Evolutionary conservation across 805 yeast species (phyloP).

Genomic region (Candida xiaguanensis): DNA sequence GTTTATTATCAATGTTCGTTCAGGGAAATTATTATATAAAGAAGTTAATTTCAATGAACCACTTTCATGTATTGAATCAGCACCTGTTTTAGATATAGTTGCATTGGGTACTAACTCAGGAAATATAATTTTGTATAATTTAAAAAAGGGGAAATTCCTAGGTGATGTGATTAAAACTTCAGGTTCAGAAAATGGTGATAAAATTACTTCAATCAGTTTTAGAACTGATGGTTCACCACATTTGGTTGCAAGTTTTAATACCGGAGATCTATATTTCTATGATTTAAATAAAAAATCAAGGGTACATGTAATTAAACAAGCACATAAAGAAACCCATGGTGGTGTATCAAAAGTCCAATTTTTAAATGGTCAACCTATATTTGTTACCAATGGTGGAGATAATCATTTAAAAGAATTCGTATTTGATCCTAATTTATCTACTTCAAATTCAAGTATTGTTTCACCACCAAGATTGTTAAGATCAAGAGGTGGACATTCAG

Average conservation of each 20-base stretch:
- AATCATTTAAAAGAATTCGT: slow-evolving; percentile 86
- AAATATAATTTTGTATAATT: slow-evolving; percentile 57
- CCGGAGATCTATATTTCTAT: slow-evolving; percentile 83
- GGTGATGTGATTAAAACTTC: slow-evolving; percentile 46
- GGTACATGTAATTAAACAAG: slow-evolving; percentile 68
- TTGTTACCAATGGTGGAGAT: slow-evolving; percentile 88
- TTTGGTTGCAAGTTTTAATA: slow-evolving; percentile 69
- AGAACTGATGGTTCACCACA: slow-evolving; percentile 89
- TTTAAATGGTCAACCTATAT: slow-evolving; percentile 86
- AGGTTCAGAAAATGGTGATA: slow-evolving; percentile 35
- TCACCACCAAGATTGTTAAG: slow-evolving; percentile 90
- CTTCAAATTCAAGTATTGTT: slow-evolving; percentile 59
- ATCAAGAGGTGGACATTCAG: slow-evolving; percentile 96
- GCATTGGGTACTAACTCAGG: slow-evolving; percentile 78
- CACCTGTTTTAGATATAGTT: slow-evolving; percentile 82
- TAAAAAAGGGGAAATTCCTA: slow-evolving; percentile 58
- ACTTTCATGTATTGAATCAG: slow-evolving; percentile 68
- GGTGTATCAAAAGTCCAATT: slow-evolving; percentile 75
- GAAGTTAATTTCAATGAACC: slow-evolving; percentile 42
- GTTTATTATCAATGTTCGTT: slow-evolving; percentile 66
- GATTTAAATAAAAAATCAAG: slow-evolving; percentile 72
- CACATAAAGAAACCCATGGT: slow-evolving; percentile 71
- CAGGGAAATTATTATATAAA: slow-evolving; percentile 67
- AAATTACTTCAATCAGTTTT: slow-evolving; percentile 67
- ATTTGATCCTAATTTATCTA: slow-evolving; percentile 84